Percentiles rank a stretch among this genome's conserved stretches.
Conservation (phyloP, 768 basidiomycete genomes). For the Macrolepiota dolichaula region DNA sequence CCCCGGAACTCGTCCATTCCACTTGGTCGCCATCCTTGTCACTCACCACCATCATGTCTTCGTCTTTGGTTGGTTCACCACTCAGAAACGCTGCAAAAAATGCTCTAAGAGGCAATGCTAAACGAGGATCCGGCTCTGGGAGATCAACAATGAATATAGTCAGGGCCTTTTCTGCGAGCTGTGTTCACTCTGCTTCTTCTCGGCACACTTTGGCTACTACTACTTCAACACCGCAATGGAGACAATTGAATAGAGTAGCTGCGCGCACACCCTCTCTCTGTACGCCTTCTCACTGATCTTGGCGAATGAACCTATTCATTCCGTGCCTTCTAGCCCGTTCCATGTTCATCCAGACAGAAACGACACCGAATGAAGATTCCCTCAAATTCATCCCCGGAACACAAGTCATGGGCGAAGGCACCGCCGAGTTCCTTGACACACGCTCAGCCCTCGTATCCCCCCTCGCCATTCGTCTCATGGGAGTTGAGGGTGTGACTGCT, state of each 20-base stretch:
- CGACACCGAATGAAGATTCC: conserved; percentile 95
- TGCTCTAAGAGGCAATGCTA: not conserved
- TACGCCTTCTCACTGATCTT: not conserved
- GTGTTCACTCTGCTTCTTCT: not conserved
- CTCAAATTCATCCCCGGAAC: conserved; percentile 97
- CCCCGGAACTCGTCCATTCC: not conserved
- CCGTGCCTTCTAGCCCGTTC: conserved; percentile 52
- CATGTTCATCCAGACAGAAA: conserved; percentile 99
- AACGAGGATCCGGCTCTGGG: not conserved
- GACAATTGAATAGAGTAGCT: not conserved
- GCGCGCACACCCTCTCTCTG: conserved; percentile 8
- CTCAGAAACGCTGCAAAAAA: not conserved
- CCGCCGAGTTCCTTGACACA: conserved; percentile 92
- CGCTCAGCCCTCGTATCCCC: conserved; percentile 86
- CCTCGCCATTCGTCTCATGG: conserved; percentile 92
- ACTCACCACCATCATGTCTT: not conserved
- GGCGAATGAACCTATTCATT: not conserved
- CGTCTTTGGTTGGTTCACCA: not conserved
- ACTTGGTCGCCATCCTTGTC: not conserved
- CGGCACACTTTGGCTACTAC: conserved; percentile 1
- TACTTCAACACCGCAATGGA: conserved; percentile 10
- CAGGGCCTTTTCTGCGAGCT: conserved; percentile 3
- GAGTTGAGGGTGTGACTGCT: conserved; percentile 83
- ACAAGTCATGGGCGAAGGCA: conserved; percentile 82
- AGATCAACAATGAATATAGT: not conserved